Evolutionary conservation across 495 filamentous ascomycete genomes (phyloP).

Genomic region (Daldinia decipiens): DNA sequence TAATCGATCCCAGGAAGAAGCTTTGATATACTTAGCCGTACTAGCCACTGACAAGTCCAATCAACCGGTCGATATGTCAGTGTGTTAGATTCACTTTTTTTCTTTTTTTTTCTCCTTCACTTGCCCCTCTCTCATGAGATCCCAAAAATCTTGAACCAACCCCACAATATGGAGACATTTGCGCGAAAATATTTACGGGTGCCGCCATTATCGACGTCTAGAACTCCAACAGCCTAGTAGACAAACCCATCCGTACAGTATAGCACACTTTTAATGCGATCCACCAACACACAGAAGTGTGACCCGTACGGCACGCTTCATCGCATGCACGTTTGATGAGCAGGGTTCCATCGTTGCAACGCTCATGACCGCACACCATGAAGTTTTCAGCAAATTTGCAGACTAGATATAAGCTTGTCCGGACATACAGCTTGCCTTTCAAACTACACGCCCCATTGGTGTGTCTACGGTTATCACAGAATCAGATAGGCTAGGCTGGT

Average conservation of each 20-base stretch:
- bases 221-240: slow-evolving; percentile 17
- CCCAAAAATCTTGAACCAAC: slow-evolving; percentile 35
- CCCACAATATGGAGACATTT: slow-evolving; percentile 36
- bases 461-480: neutral
- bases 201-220: slow-evolving; percentile 43
- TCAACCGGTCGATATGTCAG: neutral
- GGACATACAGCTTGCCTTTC: slow-evolving; percentile 26
- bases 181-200: slow-evolving; percentile 34
- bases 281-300: slow-evolving; percentile 19
- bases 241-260: slow-evolving; percentile 19
- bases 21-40: slow-evolving; percentile 10
- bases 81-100: slow-evolving; percentile 7
- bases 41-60: neutral
- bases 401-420: slow-evolving; percentile 36
- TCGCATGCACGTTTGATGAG: slow-evolving; percentile 32
- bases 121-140: slow-evolving; percentile 30
- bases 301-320: slow-evolving; percentile 23
- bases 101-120: neutral
- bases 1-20: slow-evolving; percentile 8
- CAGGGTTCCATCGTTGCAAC: slow-evolving; percentile 35
- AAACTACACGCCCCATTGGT: neutral
- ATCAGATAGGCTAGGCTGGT: neutral
- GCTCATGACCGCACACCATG: slow-evolving; percentile 15
- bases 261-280: slow-evolving; percentile 7
- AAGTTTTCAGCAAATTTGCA: slow-evolving; percentile 14